Percentiles rank a stretch among this genome's conserved stretches.
Conservation (phyloP, 176 grass and related monocot genomes). For the Avena sativa region DNA sequence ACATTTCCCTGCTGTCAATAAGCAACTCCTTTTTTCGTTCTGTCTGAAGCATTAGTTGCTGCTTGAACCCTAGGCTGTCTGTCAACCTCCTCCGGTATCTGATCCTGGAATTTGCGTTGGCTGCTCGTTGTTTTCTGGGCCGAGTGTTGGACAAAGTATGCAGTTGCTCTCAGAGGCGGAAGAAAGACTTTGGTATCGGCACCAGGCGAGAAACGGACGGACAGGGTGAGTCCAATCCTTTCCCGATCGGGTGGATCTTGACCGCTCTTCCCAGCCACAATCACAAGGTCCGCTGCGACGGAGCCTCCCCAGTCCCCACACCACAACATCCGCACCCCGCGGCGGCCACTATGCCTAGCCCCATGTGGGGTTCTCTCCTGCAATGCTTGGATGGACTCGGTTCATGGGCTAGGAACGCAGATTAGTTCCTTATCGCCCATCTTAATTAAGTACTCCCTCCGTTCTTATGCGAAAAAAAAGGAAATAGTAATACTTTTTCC, state of each 20-base stretch:
- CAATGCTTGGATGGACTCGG: not conserved
- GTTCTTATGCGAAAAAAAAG: no score
- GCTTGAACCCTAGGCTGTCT: not conserved
- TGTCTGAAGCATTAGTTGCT: not conserved
- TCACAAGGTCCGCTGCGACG: not conserved
- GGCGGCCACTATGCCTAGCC: constrained; percentile 8
- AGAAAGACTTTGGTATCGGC: not conserved
- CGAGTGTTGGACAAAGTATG: not conserved
- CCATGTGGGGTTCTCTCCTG: not conserved
- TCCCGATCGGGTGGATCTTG: not conserved
- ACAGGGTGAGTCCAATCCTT: constrained; percentile 10
- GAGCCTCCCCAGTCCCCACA: not conserved
- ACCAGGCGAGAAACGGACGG: constrained; percentile 29
- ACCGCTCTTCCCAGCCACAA: constrained; percentile 28
- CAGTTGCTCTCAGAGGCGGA: not conserved
- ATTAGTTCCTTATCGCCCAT: not conserved
- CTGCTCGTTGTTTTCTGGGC: not conserved
- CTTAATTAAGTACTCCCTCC: not conserved
- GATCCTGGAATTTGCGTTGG: not conserved
- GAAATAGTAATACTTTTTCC: no score
- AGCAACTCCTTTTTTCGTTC: not conserved
- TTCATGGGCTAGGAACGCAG: not conserved
- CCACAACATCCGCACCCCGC: not conserved
- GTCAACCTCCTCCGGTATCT: not conserved
- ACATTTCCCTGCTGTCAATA: not conserved